A percentile compares a stretch with the other conserved stretches of the same genome.
These are phyloP conservation scores for Alloascoidea africana DNA, from an alignment of 805 yeast species.

Conservation along the genomic window DNA sequence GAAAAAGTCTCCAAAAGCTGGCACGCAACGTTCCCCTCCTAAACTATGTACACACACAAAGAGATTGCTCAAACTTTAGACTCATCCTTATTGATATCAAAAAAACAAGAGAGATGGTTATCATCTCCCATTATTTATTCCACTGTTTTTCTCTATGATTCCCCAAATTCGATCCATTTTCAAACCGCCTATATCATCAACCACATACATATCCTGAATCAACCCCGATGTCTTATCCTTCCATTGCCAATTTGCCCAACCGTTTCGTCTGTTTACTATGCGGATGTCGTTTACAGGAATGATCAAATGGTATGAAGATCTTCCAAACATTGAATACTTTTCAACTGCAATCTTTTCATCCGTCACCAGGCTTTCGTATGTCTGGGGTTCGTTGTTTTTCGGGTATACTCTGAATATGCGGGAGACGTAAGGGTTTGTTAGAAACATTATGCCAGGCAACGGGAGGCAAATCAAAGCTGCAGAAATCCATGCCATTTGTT, in stretches of 20 bases:
- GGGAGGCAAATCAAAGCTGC: constrained; percentile 33
- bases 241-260: constrained; percentile 32
- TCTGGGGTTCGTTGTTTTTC: constrained; percentile 40
- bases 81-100: too few relatives aligned
- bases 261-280: constrained; percentile 24
- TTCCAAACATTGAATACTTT: constrained; percentile 52
- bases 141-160: constrained; percentile 53
- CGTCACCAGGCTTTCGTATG: constrained; percentile 38
- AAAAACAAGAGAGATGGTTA: too few relatives aligned
- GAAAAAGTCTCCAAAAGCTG: too few relatives aligned
- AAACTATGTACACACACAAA: too few relatives aligned
- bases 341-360: constrained; percentile 59
- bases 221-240: constrained; percentile 14
- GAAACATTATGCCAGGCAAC: constrained; percentile 38
- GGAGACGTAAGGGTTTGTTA: constrained; percentile 53
- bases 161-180: constrained; percentile 82
- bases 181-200: constrained; percentile 66
- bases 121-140: constrained; percentile 51
- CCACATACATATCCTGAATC: constrained; percentile 34
- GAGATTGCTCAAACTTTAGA: too few relatives aligned
- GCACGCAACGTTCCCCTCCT: too few relatives aligned
- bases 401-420: constrained; percentile 59
- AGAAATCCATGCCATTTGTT: constrained; percentile 26
- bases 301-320: constrained; percentile 46
- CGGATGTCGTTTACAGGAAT: constrained; percentile 33